Evolutionary conservation across 2,329 filamentous ascomycete genomes (phyloP).

Genomic region (Polytolypa hystricis): DNA sequence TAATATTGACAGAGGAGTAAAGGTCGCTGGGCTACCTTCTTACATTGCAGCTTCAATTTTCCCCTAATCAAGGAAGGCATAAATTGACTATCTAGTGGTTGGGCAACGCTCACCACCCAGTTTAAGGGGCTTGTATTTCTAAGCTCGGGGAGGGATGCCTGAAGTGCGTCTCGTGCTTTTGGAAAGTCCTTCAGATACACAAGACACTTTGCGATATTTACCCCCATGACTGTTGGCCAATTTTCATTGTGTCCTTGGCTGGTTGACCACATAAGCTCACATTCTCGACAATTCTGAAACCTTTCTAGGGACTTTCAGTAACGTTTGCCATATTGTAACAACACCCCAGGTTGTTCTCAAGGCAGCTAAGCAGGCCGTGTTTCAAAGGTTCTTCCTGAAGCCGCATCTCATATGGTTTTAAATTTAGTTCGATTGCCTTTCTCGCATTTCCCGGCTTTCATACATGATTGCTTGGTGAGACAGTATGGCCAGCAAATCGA

Average conservation of each 20-base stretch:
- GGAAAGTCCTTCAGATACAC: neutral
- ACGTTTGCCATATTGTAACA: neutral
- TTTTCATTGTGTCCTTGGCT: neutral
- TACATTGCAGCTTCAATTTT: constrained; percentile 1
- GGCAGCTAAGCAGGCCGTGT: neutral
- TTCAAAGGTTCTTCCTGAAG: neutral
- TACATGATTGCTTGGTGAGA: constrained; percentile 1
- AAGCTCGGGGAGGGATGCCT: neutral
- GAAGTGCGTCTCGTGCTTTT: neutral
- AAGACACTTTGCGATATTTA: neutral
- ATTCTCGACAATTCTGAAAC: neutral
- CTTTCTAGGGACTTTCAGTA: neutral
- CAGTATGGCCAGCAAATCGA: neutral
- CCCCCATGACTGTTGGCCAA: neutral
- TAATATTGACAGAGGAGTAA: neutral
- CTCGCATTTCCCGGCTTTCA: neutral
- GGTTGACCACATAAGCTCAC: neutral
- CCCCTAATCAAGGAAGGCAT: neutral
- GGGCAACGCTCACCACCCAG: neutral
- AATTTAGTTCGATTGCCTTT: neutral
- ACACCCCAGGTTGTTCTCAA: neutral
- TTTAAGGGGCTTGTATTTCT: neutral
- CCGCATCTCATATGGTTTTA: neutral
- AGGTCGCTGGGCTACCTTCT: neutral
- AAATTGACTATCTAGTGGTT: no score